phyloP scores from a whole-genome alignment of 2,329 filamentous ascomycete genomes.

The Alternaria gaisen region DNA sequence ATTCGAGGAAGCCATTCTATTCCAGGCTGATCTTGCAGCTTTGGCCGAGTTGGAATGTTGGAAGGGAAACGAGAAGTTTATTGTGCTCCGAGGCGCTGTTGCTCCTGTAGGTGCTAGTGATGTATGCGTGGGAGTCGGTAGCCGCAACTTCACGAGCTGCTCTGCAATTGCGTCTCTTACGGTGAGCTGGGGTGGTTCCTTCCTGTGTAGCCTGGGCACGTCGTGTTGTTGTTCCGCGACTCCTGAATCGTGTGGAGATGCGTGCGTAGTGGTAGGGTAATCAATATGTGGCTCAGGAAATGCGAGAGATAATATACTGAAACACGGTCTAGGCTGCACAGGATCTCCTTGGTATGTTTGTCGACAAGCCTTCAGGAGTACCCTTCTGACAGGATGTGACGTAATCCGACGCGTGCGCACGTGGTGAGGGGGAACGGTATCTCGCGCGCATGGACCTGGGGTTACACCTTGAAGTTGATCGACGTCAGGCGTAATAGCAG shows the following conservation, averaged over 20 bases:
- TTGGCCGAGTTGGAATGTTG: background rate
- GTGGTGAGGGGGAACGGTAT: background rate
- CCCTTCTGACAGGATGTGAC: background rate
- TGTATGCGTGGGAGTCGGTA: background rate
- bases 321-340: background rate
- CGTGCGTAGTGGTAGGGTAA: background rate
- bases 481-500: background rate
- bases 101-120: background rate
- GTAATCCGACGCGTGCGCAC: slow-evolving; percentile 7
- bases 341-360: background rate
- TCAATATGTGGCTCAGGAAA: background rate
- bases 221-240: background rate
- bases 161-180: slow-evolving; percentile 7
- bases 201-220: background rate
- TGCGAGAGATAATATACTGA: background rate
- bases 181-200: background rate
- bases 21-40: background rate
- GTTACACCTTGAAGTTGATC: background rate
- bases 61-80: slow-evolving; percentile 1
- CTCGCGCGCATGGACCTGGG: background rate
- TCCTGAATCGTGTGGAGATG: background rate
- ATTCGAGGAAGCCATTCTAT: background rate
- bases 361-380: background rate
- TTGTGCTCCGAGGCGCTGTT: background rate
- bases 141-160: slow-evolving; percentile 4